Evolutionary conservation across 495 filamentous ascomycete species (phyloP).

Genomic region (Ramalina intermedia): DNA sequence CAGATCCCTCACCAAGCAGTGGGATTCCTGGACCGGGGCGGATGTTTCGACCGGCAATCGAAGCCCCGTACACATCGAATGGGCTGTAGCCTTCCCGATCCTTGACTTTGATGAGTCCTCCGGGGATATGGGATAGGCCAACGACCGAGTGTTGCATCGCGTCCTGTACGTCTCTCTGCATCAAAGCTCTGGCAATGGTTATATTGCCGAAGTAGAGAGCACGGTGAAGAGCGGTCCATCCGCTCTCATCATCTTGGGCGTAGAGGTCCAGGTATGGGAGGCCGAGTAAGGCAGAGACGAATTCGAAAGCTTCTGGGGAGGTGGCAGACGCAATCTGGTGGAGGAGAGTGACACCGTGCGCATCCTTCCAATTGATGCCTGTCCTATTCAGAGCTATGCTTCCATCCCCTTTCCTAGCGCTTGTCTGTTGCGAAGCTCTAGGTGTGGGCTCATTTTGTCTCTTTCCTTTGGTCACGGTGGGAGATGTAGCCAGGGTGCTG

Average conservation of each 20-base stretch:
- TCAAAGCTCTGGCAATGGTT: conserved; percentile 64
- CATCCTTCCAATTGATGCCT: conserved; percentile 73
- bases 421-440: conserved; percentile 11
- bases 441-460: not conserved
- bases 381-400: conserved; percentile 39
- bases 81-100: conserved; percentile 90
- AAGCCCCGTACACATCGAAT: conserved; percentile 78
- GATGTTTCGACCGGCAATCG: conserved; percentile 49
- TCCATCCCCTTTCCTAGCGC: conserved; percentile 2
- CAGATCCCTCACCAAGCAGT: conserved; percentile 8
- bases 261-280: conserved; percentile 79
- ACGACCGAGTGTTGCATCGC: conserved; percentile 35
- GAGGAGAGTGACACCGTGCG: conserved; percentile 64
- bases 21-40: conserved; percentile 15
- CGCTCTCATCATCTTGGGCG: conserved; percentile 74
- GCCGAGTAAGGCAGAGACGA: conserved; percentile 63
- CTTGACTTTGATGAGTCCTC: conserved; percentile 79
- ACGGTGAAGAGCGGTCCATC: conserved; percentile 89
- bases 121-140: conserved; percentile 32
- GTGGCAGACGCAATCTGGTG: conserved; percentile 70
- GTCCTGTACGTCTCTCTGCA: conserved; percentile 59
- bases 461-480: conserved; percentile 25
- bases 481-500: conserved; percentile 32
- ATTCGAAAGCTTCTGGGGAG: conserved; percentile 47
- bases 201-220: conserved; percentile 89